A percentile compares a stretch with the other conserved stretches of the same genome.
Evolutionary conservation across 257 asterid genomes (phyloP).

Genomic region (Cinchona pubescens): DNA sequence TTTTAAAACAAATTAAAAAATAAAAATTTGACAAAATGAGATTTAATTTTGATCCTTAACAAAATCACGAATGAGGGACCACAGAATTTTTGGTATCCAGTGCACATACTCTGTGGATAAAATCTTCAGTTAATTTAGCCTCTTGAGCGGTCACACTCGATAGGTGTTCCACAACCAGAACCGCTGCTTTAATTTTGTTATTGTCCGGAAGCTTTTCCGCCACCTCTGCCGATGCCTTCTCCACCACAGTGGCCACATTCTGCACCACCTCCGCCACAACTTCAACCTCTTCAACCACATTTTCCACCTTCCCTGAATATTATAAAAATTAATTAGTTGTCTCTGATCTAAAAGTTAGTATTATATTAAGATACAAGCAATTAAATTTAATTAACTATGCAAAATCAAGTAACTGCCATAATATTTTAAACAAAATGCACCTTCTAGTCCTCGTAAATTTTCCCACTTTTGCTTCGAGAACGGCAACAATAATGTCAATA

Average conservation of each 20-base stretch:
- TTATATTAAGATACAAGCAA: too few relatives aligned
- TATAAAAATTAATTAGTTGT: too few relatives aligned
- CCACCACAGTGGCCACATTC: conserved; percentile 50
- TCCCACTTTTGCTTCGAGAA: conserved; percentile 55
- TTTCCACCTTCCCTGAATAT: conserved; percentile 44
- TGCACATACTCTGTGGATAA: conserved; percentile 49
- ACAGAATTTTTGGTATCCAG: too few relatives aligned
- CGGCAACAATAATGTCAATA: conserved; percentile 47
- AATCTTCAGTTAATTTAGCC: conserved; percentile 43
- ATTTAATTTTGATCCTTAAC: too few relatives aligned
- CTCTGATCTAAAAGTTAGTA: too few relatives aligned
- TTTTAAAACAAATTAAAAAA: too few relatives aligned
- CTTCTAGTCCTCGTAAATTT: conserved; percentile 46
- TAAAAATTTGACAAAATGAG: too few relatives aligned
- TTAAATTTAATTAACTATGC: background rate
- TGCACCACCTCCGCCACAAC: conserved; percentile 59
- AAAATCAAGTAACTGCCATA: background rate
- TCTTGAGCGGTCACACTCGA: conserved; percentile 46
- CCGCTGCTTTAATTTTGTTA: conserved; percentile 56
- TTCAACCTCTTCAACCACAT: conserved; percentile 56
- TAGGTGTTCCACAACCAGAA: conserved; percentile 46
- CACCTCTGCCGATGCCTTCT: conserved; percentile 44
- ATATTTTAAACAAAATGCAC: conserved; percentile 25
- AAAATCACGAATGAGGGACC: too few relatives aligned
- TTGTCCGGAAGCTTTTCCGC: conserved; percentile 52